Evolutionary conservation across 1,139 yeast species (phyloP).

Genomic region (Yamadazyma kanchanaburiensis): DNA sequence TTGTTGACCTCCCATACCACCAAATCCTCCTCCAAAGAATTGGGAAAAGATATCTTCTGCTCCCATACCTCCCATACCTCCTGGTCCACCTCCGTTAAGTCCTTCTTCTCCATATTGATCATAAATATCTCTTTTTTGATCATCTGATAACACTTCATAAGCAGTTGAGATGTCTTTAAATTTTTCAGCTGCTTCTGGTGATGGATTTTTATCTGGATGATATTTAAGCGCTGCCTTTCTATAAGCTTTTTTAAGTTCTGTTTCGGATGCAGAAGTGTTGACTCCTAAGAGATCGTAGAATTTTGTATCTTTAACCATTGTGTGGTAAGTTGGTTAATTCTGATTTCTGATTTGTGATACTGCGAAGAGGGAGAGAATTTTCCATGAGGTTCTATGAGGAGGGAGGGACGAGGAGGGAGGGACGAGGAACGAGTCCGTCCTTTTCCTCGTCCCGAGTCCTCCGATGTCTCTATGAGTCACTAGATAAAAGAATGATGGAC

Average conservation of each 20-base stretch:
- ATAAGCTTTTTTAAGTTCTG: constrained; percentile 92
- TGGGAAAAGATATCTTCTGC: constrained; percentile 91
- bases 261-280: constrained; percentile 69
- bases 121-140: constrained; percentile 83
- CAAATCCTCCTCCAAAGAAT: constrained; percentile 75
- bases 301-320: constrained; percentile 88
- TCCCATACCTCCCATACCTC: constrained; percentile 73
- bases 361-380: neutral
- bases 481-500: no score
- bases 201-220: constrained; percentile 86
- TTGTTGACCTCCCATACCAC: constrained; percentile 50
- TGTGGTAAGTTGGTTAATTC: neutral
- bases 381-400: constrained; percentile 6
- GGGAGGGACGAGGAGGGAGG: neutral
- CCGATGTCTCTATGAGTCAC: no score
- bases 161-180: constrained; percentile 91
- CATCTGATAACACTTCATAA: constrained; percentile 82
- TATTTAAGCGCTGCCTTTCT: constrained; percentile 88
- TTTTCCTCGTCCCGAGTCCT: no score
- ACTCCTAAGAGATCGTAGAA: constrained; percentile 86
- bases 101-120: constrained; percentile 95
- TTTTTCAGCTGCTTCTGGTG: constrained; percentile 91
- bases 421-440: no score
- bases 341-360: neutral
- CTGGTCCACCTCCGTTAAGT: constrained; percentile 68